Evolutionary conservation across 257 asterid species (phyloP).

Genomic region (Vinca minor): DNA sequence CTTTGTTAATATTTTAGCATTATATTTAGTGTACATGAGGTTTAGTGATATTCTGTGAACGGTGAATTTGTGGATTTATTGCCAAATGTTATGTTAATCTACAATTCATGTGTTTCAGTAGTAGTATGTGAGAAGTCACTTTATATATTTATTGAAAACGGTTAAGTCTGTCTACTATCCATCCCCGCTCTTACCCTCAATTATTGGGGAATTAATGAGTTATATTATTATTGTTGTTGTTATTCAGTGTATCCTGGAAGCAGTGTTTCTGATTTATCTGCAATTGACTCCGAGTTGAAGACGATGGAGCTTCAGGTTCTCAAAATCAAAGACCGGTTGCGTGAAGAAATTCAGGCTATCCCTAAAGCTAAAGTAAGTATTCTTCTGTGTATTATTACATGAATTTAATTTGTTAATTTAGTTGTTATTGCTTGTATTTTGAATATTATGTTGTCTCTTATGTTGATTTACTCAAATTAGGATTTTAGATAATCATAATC

Average conservation of each 20-base stretch:
- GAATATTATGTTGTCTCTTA: not conserved
- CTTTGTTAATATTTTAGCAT: no score
- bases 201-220: no score
- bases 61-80: no score
- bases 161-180: no score
- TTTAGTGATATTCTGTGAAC: no score
- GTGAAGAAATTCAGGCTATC: conserved; percentile 73
- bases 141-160: no score
- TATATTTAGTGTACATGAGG: no score
- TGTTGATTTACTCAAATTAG: not conserved
- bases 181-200: no score
- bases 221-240: not conserved
- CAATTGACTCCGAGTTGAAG: conserved; percentile 56
- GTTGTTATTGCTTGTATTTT: not conserved
- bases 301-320: conserved; percentile 92
- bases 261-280: conserved; percentile 64
- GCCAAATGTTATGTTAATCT: no score
- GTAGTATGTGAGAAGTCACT: no score
- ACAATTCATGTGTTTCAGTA: no score
- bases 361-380: conserved; percentile 94
- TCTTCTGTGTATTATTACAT: not conserved
- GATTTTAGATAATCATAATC: not conserved
- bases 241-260: conserved; percentile 73
- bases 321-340: conserved; percentile 57
- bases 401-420: not conserved